Conservation (phyloP, 2,329 filamentous ascomycete species). For the Botryotinia narcissicola region DNA sequence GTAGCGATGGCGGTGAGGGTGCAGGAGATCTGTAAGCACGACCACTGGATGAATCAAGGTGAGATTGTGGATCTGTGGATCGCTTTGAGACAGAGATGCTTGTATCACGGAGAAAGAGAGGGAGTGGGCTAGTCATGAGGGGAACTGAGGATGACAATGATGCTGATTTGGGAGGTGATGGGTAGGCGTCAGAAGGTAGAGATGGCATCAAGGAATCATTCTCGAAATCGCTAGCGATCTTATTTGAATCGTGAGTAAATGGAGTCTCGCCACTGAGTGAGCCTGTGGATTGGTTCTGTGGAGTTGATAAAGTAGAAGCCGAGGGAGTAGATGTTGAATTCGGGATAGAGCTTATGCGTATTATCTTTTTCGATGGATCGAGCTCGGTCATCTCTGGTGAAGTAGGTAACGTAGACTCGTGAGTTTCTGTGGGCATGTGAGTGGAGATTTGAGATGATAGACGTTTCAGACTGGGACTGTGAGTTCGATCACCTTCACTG, state of each 20-base stretch:
- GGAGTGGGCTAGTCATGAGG: no score
- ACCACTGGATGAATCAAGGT: neutral
- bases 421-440: neutral
- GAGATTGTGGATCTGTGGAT: neutral
- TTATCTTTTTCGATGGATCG: neutral
- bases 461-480: neutral
- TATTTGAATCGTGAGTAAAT: neutral
- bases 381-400: neutral
- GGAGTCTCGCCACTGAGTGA: neutral
- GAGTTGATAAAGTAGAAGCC: no score
- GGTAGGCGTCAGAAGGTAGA: neutral
- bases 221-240: neutral
- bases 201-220: neutral
- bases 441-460: neutral
- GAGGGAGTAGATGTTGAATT: neutral
- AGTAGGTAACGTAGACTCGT: neutral
- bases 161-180: neutral
- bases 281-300: neutral
- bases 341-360: neutral
- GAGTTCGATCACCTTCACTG: no score
- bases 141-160: neutral
- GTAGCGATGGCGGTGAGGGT: neutral
- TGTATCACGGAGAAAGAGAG: neutral
- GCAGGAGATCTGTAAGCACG: neutral
- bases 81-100: rapidly evolving